Conservation (phyloP, 2,329 filamentous ascomycete species). For the Neonectria neomacrospora region DNA sequence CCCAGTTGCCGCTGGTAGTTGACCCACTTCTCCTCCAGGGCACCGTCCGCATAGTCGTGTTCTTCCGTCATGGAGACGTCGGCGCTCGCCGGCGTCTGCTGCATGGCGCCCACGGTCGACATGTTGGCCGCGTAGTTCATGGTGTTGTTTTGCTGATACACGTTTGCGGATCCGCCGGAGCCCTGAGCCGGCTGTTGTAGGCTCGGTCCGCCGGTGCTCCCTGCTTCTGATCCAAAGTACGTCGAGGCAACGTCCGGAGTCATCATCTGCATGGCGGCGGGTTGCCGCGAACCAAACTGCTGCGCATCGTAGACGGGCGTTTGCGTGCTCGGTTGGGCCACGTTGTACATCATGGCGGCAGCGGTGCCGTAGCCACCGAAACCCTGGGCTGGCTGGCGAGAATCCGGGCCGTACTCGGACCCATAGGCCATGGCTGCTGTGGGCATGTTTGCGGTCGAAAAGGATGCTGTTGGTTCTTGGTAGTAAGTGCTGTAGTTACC, state of each 20-base stretch:
- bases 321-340: constrained; percentile 71
- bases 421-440: constrained; percentile 67
- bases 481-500: constrained; percentile 70
- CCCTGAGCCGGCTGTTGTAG: constrained; percentile 62
- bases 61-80: constrained; percentile 64
- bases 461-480: constrained; percentile 62
- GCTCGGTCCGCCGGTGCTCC: constrained; percentile 64
- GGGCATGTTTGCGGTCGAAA: constrained; percentile 68
- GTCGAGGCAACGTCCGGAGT: constrained; percentile 65
- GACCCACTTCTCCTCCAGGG: constrained; percentile 75
- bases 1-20: constrained; percentile 71
- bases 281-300: constrained; percentile 80
- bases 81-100: constrained; percentile 49
- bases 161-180: constrained; percentile 61
- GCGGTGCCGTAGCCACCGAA: constrained; percentile 68
- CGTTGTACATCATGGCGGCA: constrained; percentile 81
- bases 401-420: constrained; percentile 72
- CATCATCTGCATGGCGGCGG: constrained; percentile 80
- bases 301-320: constrained; percentile 79
- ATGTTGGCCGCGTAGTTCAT: constrained; percentile 63
- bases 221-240: constrained; percentile 69
- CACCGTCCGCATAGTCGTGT: constrained; percentile 66
- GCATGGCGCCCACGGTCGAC: constrained; percentile 59
- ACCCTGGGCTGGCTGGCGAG: constrained; percentile 64
- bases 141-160: constrained; percentile 74